Percentiles rank a stretch among this genome's conserved stretches.
Evolutionary conservation across 169 alveolate genomes (phyloP).

Genomic region (Cryptosporidium meleagridis): DNA sequence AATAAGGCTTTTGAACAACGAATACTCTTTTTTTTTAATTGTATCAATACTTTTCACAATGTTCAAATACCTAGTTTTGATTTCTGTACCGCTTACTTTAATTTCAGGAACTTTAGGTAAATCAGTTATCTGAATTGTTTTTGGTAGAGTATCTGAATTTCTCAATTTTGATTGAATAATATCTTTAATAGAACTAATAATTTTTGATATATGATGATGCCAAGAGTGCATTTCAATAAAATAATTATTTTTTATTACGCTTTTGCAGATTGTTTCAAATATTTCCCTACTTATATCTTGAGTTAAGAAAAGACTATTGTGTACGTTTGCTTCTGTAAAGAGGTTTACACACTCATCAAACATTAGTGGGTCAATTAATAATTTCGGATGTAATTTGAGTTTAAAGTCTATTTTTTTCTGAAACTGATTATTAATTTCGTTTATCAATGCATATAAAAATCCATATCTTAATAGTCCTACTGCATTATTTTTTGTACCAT

Average conservation of each 20-base stretch:
- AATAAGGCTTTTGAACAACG: constrained; percentile 7
- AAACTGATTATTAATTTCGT: constrained; percentile 3
- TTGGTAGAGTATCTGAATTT: neutral
- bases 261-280: constrained; percentile 22
- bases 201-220: constrained; percentile 25
- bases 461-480: constrained; percentile 58
- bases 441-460: constrained; percentile 17
- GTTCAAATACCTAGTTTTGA: constrained; percentile 20
- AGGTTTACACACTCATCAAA: neutral
- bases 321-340: constrained; percentile 1
- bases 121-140: too few species aligned
- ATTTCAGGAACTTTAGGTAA: constrained; percentile 29
- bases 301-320: neutral
- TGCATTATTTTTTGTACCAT: neutral
- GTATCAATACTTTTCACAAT: constrained; percentile 16
- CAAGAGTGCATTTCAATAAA: constrained; percentile 16
- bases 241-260: neutral
- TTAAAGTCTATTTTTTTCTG: neutral
- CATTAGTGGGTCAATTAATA: neutral
- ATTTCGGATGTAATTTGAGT: neutral
- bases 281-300: neutral
- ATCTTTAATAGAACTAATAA: neutral
- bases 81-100: constrained; percentile 45
- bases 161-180: neutral
- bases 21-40: constrained; percentile 17